phyloP scores from a whole-genome alignment of 805 yeast species.

The Saccharomycopsis guyanensis region DNA sequence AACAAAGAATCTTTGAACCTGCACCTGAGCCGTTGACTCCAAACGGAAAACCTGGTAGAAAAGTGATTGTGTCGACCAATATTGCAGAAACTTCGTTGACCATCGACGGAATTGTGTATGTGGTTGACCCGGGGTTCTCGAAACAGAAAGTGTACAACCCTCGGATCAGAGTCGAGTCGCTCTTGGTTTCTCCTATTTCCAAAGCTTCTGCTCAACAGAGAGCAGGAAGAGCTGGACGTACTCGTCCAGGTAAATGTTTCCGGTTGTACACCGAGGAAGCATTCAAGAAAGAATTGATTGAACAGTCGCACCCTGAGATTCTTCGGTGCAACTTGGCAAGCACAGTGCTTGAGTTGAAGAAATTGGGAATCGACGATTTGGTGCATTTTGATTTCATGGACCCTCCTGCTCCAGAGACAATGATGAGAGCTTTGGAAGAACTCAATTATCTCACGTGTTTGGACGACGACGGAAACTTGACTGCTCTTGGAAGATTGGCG shows the following conservation, averaged over 20 bases:
- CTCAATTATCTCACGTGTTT: slow-evolving; percentile 83
- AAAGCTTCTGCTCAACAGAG: slow-evolving; percentile 97
- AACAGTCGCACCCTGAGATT: slow-evolving; percentile 95
- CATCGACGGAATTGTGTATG: slow-evolving; percentile 95
- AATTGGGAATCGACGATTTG: slow-evolving; percentile 89
- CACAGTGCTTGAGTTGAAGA: slow-evolving; percentile 87
- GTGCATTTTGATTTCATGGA: slow-evolving; percentile 99
- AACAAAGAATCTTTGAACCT: slow-evolving; percentile 85
- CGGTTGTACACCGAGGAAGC: slow-evolving; percentile 95
- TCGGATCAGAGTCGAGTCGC: slow-evolving; percentile 88
- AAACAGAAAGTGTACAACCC: slow-evolving; percentile 97
- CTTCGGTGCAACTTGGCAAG: slow-evolving; percentile 83
- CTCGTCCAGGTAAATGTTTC: slow-evolving; percentile 97
- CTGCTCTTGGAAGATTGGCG: slow-evolving; percentile 82
- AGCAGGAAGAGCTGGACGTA: slow-evolving; percentile 99
- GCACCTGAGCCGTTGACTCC: slow-evolving; percentile 71
- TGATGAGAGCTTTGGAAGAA: slow-evolving; percentile 98
- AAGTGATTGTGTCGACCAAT: slow-evolving; percentile 85
- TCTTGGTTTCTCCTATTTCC: slow-evolving; percentile 91
- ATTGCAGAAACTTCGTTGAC: slow-evolving; percentile 98
- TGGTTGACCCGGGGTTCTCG: slow-evolving; percentile 95
- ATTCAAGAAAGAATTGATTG: slow-evolving; percentile 84
- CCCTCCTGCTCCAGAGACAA: slow-evolving; percentile 99
- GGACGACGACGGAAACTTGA: slow-evolving; percentile 85
- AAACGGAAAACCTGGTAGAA: slow-evolving; percentile 89